Evolutionary conservation across 805 yeast species (phyloP).

Genomic region (Wickerhamiella kurtzmanii): DNA sequence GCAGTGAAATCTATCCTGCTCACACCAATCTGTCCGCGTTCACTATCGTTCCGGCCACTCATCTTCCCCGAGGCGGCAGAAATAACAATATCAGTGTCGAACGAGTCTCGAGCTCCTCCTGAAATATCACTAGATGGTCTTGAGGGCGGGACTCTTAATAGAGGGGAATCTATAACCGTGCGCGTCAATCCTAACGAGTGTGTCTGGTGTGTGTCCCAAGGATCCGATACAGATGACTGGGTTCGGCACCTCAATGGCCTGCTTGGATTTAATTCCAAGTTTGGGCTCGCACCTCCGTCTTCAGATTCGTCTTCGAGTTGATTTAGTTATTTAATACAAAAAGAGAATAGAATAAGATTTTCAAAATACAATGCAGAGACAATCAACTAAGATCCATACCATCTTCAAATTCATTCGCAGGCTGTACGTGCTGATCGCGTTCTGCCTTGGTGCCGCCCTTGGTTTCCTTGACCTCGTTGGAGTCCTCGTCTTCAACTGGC

Average conservation of each 20-base stretch:
- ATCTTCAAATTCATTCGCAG: slow-evolving; percentile 67
- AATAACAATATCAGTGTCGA: slow-evolving; percentile 30
- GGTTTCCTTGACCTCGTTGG: slow-evolving; percentile 65
- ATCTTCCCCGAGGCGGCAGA: slow-evolving; percentile 68
- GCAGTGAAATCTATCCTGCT: slow-evolving; percentile 66
- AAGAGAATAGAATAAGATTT: not conserved
- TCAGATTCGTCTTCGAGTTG: not conserved
- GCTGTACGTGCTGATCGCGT: slow-evolving; percentile 58
- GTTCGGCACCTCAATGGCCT: slow-evolving; percentile 76
- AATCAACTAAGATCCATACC: slow-evolving; percentile 20
- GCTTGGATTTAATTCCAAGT: slow-evolving; percentile 77
- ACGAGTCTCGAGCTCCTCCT: slow-evolving; percentile 27
- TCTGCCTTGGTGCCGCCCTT: slow-evolving; percentile 84
- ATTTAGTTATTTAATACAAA: not conserved
- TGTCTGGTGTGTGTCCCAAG: slow-evolving; percentile 73
- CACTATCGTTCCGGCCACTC: slow-evolving; percentile 79
- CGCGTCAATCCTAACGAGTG: slow-evolving; percentile 32
- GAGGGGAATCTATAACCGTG: slow-evolving; percentile 43
- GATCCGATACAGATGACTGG: slow-evolving; percentile 68
- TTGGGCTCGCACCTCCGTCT: slow-evolving; percentile 28
- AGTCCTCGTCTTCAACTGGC: slow-evolving; percentile 80
- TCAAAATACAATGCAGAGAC: not conserved
- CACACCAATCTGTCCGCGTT: slow-evolving; percentile 87
- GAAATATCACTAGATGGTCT: slow-evolving; percentile 76
- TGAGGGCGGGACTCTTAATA: slow-evolving; percentile 49